Conservation (phyloP, 345 rosid species). For the Bruguiera gymnorhiza region DNA sequence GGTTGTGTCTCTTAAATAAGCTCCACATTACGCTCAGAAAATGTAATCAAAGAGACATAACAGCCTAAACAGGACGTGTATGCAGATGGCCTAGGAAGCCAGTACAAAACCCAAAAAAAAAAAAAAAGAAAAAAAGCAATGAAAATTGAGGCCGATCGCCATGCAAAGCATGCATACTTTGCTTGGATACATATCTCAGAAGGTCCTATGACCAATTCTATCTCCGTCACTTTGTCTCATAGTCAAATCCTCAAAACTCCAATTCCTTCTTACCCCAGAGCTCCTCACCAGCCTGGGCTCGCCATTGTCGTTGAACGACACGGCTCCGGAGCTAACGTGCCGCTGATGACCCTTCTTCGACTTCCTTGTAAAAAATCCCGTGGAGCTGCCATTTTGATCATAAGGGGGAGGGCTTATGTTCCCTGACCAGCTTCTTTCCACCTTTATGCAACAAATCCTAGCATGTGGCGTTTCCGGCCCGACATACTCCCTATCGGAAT, state of each 20-base stretch:
- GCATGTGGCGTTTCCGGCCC: neutral
- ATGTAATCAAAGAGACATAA: no score
- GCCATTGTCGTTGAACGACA: slow-evolving; percentile 19
- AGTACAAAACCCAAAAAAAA: no score
- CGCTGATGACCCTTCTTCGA: slow-evolving; percentile 41
- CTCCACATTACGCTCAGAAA: no score
- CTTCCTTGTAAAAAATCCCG: slow-evolving; percentile 17
- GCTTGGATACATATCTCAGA: neutral
- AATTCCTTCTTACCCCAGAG: slow-evolving; percentile 84
- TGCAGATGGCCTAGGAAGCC: no score
- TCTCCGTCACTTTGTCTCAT: slow-evolving; percentile 2
- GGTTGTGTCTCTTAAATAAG: no score
- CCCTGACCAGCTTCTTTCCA: slow-evolving; percentile 50
- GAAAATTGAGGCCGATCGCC: neutral
- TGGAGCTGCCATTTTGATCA: slow-evolving; percentile 23
- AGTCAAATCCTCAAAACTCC: slow-evolving; percentile 84
- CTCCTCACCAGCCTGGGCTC: slow-evolving; percentile 74
- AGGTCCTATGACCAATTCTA: neutral
- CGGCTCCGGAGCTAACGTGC: slow-evolving; percentile 28
- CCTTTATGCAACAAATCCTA: slow-evolving; percentile 17
- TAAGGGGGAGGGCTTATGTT: slow-evolving; percentile 23
- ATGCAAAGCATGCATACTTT: neutral
- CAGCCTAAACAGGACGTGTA: no score
- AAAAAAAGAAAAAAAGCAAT: neutral
- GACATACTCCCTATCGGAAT: slow-evolving; percentile 23